Conservation (phyloP, 768 basidiomycete genomes). For the Mycena filopes region DNA sequence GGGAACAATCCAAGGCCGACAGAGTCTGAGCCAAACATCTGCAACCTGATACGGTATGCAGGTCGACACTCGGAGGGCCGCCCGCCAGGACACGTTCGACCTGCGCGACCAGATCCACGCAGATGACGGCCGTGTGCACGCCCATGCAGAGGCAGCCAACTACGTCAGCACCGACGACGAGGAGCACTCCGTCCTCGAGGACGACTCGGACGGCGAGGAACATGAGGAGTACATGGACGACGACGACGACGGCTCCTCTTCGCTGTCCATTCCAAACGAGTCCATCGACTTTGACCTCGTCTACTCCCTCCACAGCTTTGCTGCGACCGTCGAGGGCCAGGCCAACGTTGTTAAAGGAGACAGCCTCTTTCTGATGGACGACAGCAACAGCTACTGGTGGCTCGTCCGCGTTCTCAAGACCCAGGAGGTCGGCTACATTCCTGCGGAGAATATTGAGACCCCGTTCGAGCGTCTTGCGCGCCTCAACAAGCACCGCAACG, state of each 20-base stretch:
- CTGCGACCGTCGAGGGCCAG: conserved; percentile 98
- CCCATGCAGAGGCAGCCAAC: conserved; percentile 56
- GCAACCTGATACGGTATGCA: conserved; percentile 8
- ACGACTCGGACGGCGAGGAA: conserved; percentile 82
- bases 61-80: conserved; percentile 24
- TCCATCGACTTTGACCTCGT: conserved; percentile 94
- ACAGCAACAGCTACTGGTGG: conserved; percentile 99
- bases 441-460: conserved; percentile 99
- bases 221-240: conserved; percentile 78
- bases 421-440: conserved; percentile 98
- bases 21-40: too few relatives aligned
- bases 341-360: conserved; percentile 99
- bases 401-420: conserved; percentile 98
- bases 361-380: conserved; percentile 95
- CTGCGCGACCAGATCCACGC: conserved; percentile 72
- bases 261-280: conserved; percentile 89
- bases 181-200: conserved; percentile 87
- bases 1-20: too few relatives aligned
- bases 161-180: conserved; percentile 64
- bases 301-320: conserved; percentile 94
- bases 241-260: conserved; percentile 83
- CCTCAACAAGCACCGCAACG: conserved; percentile 96
- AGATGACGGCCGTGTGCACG: conserved; percentile 59
- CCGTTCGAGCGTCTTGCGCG: conserved; percentile 96
- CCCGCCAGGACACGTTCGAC: conserved; percentile 74